Evolutionary conservation across 116 monocot genomes (phyloP), one percentile per base, ranked within the genome.

Genomic region (Papilionanthe hybrid): DNA sequence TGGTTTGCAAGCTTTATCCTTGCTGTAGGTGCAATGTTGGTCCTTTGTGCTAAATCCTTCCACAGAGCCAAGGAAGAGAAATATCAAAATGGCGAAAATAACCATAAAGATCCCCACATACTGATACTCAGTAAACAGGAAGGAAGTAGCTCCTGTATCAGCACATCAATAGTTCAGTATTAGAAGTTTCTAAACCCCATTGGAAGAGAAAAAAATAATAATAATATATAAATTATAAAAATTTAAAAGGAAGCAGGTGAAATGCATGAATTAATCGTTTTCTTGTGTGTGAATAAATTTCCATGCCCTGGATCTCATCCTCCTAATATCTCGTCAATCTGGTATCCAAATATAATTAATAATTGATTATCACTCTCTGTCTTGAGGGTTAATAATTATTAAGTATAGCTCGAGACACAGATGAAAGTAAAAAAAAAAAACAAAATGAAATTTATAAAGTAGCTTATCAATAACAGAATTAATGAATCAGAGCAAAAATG

Each of bases 31-130:
- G 81, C 91, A 91, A 20, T 83, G 86, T 23, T 79, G 78, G 23
- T 74, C 76, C 30, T 84, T 55, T 42, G 85, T 91, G 87, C 91
- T 91, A 75, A 91, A 91, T 45, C 85, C 84, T 69, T 85, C 82
- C 57, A 91, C 91, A 48, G 91, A 91, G 22, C 87, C 91, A 41
- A 91, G 89, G 83, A 91, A 91, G 78, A 91, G 79, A 74, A 91
- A 91, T 20, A 89, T 91, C 42, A 91, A 73, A 15, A 79, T 47
- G 37, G 83, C 81, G 69, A 91, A 91, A 55, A 32, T 72, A 44
- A 81, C 83, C 83, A 83, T 88, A 81, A 91, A 91, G 42, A 91
- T 75, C 66, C 88, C 81, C 17, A 91, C 85, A 72, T 91, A 89
- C 77, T 87, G 85, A 83, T 89, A 91, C 50, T 91, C 85, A 18